These are phyloP conservation scores for Nannochloropsis oceanica DNA, from an alignment of 108 stramenopile species.

Conservation along the genomic window DNA sequence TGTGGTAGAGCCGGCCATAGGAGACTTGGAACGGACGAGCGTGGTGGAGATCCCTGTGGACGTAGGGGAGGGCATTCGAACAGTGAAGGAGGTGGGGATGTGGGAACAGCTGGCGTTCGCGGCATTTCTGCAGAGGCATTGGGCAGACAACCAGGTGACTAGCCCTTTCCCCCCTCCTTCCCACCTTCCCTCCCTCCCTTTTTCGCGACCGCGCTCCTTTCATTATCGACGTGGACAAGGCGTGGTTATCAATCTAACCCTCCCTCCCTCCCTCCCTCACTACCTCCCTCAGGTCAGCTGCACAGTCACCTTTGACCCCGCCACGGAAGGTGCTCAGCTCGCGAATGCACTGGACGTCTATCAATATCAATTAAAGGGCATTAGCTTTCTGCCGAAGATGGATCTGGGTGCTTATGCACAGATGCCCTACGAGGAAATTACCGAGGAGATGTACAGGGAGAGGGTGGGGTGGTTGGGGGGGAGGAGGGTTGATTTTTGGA, in stretches of 20 bases:
- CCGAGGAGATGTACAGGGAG: slow-evolving; percentile 9
- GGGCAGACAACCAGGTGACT: slow-evolving; percentile 46
- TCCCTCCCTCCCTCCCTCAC: not conserved
- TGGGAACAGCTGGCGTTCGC: slow-evolving; percentile 50
- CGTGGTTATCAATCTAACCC: not conserved
- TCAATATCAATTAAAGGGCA: slow-evolving; percentile 49
- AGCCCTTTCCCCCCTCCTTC: not conserved
- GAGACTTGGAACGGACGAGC: slow-evolving; percentile 28
- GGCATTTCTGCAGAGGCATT: slow-evolving; percentile 44
- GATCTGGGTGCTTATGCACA: slow-evolving; percentile 38
- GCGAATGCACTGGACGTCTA: slow-evolving; percentile 42
- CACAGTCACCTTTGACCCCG: slow-evolving; percentile 48
- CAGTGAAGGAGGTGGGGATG: slow-evolving; percentile 26
- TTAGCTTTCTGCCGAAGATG: slow-evolving; percentile 31
- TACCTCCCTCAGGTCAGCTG: slow-evolving; percentile 38
- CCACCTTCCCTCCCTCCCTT: not conserved
- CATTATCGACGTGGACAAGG: not conserved
- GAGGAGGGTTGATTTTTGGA: not conserved
- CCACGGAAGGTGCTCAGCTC: slow-evolving; percentile 33
- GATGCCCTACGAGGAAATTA: slow-evolving; percentile 25
- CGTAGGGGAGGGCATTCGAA: slow-evolving; percentile 45
- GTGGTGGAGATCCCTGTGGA: slow-evolving; percentile 46
- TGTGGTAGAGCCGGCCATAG: slow-evolving; percentile 31
- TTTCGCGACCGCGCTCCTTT: not conserved
- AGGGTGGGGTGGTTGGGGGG: not conserved